Percentiles rank a stretch among this genome's conserved stretches.
Evolutionary conservation across 257 asterid genomes (phyloP).

Genomic region (Scutellaria barbata): DNA sequence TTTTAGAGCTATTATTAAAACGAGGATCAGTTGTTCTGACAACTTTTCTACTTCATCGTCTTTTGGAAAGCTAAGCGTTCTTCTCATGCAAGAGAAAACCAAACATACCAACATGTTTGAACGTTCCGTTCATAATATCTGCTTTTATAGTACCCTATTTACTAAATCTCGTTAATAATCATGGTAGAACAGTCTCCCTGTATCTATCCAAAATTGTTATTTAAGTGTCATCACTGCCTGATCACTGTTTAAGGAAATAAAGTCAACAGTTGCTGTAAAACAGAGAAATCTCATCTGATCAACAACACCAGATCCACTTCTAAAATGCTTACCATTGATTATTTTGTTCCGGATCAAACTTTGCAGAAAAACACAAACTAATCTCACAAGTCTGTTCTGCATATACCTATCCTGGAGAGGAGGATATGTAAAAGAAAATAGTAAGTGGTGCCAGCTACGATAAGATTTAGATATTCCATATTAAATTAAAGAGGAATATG

Average conservation of each 20-base stretch:
- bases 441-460: conserved; percentile 18
- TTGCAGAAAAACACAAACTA: conserved; percentile 94
- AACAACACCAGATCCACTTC: conserved; percentile 11
- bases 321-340: conserved; percentile 70
- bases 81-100: background rate
- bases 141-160: background rate
- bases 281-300: background rate
- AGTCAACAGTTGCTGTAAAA: conserved; percentile 3
- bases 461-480: conserved; percentile 20
- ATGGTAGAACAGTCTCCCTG: background rate
- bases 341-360: conserved; percentile 91
- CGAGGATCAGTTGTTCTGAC: background rate
- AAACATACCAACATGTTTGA: background rate
- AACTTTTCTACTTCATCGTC: background rate
- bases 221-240: background rate
- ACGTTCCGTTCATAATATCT: background rate
- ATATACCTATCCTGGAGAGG: conserved; percentile 87
- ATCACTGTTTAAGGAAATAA: background rate
- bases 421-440: conserved; percentile 20
- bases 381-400: conserved; percentile 97
- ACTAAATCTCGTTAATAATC: background rate
- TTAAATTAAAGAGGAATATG: background rate
- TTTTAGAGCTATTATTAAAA: background rate
- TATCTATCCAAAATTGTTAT: background rate
- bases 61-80: background rate